Base-by-base conservation (phyloP, 345 rosid genomes). In the Cardamine resedifolia region DNA sequence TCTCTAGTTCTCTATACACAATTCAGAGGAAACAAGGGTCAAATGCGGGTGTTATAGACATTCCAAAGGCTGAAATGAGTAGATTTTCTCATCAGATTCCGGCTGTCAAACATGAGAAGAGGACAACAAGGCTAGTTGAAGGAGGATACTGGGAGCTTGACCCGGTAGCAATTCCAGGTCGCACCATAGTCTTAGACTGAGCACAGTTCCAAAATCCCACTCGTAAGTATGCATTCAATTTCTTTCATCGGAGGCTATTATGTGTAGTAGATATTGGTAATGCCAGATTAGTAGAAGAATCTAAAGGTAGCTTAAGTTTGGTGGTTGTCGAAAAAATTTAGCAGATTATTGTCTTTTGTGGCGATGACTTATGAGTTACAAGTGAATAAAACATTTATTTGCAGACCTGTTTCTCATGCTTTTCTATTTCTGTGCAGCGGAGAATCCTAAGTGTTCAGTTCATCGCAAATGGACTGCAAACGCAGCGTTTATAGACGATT, bases 81-180 rank as follows among this genome's bases (percentile, higher is more conserved):
- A 60, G 85, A 60, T 88, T 88, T 75, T 83, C 90, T 58, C 89
- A 83, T 77, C 94, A 33, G 78, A 78, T 84, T 76, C 85, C 83
- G 11, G 86, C 89, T 7, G 26, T 71, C 43, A 77, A 23, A 68
- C 81, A 62, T 6, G 6, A 15, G 34, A 21, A 80, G 71, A 53
- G 77, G 36, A 15, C 64, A 74, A 68, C 73, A 36, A 19, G 76
- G 67, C 43, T 56, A 28, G 66, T 9, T 21, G 61, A 38, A 36
- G 58, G 56, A 55, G 39, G 6, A 30, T 77, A 12, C 55, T 88
- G 90, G 88, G 81, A 86, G 63, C 79, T 84, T 41, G 88, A 86
- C 69, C 81, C 81, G 10, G 27, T 3, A 4, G 86, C 87, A n/a
- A 53, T 84, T 64, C 82, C 88, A 45, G 62, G 76, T 36, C 61